A percentile compares a stretch with the other conserved stretches of the same genome.
Conservation (phyloP, 2,329 filamentous ascomycete species). For the Paracamarosporium sp. region DNA sequence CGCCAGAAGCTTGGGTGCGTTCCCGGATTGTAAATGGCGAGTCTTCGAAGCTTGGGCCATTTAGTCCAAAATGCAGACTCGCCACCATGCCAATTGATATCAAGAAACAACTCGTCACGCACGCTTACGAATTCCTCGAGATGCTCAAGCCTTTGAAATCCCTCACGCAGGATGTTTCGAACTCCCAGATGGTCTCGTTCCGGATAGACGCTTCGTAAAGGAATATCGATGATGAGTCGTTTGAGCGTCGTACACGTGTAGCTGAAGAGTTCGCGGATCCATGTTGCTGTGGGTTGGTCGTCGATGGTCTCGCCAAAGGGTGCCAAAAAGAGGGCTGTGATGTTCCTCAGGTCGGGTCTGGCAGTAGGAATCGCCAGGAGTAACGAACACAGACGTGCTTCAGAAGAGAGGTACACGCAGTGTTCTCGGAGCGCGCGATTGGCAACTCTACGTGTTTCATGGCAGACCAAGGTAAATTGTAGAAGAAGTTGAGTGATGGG, state of each 20-base stretch:
- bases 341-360: conserved; percentile 22
- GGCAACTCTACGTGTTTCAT: conserved; percentile 51
- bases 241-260: conserved; percentile 50
- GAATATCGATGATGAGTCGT: conserved; percentile 58
- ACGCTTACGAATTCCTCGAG: conserved; percentile 59
- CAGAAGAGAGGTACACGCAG: conserved; percentile 55
- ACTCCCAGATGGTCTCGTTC: conserved; percentile 50
- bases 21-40: conserved; percentile 54
- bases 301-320: conserved; percentile 48
- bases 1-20: conserved; percentile 39
- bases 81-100: conserved; percentile 21
- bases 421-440: conserved; percentile 53
- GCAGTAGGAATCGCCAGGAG: conserved; percentile 21
- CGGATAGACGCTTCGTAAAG: conserved; percentile 53
- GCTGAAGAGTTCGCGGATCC: conserved; percentile 53
- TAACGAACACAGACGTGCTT: conserved; percentile 32
- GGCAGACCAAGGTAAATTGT: conserved; percentile 53
- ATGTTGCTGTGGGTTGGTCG: conserved; percentile 49
- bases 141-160: conserved; percentile 51
- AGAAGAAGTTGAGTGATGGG: conserved; percentile 54
- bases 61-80: conserved; percentile 51
- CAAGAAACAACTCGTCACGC: conserved; percentile 55
- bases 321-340: conserved; percentile 49
- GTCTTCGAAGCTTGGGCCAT: conserved; percentile 52
- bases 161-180: conserved; percentile 52